Conservation (phyloP, 2,329 filamentous ascomycete genomes). For the Epichloe hybrida region DNA sequence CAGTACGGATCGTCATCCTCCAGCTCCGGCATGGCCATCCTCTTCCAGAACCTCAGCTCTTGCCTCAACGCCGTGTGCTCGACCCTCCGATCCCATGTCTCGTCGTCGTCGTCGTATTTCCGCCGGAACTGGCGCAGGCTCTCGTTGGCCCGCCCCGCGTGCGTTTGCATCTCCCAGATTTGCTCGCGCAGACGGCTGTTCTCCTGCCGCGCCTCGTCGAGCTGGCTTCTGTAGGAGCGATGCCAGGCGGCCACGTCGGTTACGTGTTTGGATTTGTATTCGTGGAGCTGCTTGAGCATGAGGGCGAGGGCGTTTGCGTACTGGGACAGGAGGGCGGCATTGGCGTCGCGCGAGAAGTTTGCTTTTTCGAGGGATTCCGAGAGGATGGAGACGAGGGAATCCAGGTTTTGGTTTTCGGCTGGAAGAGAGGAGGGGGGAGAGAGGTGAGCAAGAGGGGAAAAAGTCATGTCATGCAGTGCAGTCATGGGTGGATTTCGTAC, state of each 20-base stretch:
- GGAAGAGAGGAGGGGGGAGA: too few relatives aligned
- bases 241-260: constrained; percentile 51
- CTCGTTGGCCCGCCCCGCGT: constrained; percentile 45
- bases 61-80: constrained; percentile 39
- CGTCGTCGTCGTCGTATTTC: constrained; percentile 41
- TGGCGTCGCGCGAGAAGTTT: constrained; percentile 46
- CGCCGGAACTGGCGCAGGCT: constrained; percentile 42
- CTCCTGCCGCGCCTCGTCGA: constrained; percentile 51
- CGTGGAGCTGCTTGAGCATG: constrained; percentile 51
- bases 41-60: constrained; percentile 52
- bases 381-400: constrained; percentile 46
- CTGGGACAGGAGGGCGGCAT: constrained; percentile 42
- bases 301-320: constrained; percentile 43
- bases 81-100: constrained; percentile 38
- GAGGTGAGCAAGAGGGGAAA: not conserved
- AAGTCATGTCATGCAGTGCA: not conserved
- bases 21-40: constrained; percentile 49
- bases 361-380: constrained; percentile 49
- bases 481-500: constrained; percentile 21
- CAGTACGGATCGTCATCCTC: constrained; percentile 46
- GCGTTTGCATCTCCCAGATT: constrained; percentile 53
- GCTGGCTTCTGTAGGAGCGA: constrained; percentile 49
- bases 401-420: constrained; percentile 48
- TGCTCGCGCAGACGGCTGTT: constrained; percentile 49
- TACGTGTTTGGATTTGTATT: constrained; percentile 51